These are phyloP conservation scores for Platanus orientalis DNA, from an alignment of 164 flowering plant species.

Conservation along the genomic window DNA sequence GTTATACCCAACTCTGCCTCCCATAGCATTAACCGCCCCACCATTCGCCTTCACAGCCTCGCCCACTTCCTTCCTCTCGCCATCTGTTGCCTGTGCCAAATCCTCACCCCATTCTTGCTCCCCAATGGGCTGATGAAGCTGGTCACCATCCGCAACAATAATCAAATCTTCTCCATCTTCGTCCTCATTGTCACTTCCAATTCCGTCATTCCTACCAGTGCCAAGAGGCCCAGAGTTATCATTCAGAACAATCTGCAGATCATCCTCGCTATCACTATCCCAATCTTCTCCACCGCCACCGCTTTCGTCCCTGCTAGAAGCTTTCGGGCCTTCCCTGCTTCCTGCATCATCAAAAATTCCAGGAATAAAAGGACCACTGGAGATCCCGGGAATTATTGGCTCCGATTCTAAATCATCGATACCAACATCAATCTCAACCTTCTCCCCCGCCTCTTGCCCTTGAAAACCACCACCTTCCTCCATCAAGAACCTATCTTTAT, in stretches of 20 bases:
- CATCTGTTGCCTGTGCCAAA: conserved; percentile 37
- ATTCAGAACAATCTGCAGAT: conserved; percentile 92
- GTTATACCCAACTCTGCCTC: conserved; percentile 64
- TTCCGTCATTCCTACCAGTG: conserved; percentile 37
- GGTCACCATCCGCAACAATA: conserved; percentile 57
- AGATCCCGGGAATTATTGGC: conserved; percentile 63
- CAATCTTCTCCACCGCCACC: conserved; percentile 54
- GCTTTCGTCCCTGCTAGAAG: conserved; percentile 11
- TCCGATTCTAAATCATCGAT: conserved; percentile 26
- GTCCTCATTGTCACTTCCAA: conserved; percentile 46
- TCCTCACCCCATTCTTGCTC: conserved; percentile 80
- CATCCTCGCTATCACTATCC: conserved; percentile 98
- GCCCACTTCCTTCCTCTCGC: conserved; percentile 60
- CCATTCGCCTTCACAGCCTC: conserved; percentile 48
- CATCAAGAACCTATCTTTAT: conserved; percentile 14
- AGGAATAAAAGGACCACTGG: conserved; percentile 15
- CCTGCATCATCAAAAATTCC: conserved; percentile 10
- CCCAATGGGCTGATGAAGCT: conserved; percentile 43
- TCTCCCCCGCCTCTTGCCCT: conserved; percentile 17
- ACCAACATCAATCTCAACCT: conserved; percentile 30
- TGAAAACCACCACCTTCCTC: conserved; percentile 13
- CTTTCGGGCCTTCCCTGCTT: conserved; percentile 2
- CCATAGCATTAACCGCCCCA: conserved; percentile 24
- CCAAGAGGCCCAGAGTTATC: conserved; percentile 41
- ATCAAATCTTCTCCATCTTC: conserved; percentile 78